phyloP scores from a whole-genome alignment of 2,329 filamentous ascomycete genomes.

The Xylaria multiplex region DNA sequence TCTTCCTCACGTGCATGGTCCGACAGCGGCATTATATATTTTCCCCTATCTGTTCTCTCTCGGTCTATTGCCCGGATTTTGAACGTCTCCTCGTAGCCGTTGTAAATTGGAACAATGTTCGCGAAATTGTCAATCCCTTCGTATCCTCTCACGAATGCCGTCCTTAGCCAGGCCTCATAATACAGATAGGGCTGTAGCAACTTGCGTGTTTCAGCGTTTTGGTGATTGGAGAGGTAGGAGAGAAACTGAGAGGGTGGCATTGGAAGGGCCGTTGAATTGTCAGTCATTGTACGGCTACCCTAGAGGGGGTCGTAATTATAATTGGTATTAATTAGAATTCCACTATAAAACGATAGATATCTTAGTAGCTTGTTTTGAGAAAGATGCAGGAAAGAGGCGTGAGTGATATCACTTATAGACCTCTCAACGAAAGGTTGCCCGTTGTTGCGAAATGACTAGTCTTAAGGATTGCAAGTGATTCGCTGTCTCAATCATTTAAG shows the following conservation, averaged over 20 bases:
- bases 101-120: conserved; percentile 5
- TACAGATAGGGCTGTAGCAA: not conserved
- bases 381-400: not conserved
- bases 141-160: not conserved
- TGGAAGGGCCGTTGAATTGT: not conserved
- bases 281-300: not conserved
- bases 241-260: not conserved
- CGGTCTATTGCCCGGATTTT: conserved; percentile 2
- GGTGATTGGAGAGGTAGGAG: conserved; percentile 3
- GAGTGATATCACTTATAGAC: not conserved
- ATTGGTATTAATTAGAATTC: not conserved
- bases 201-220: not conserved
- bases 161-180: conserved; percentile 7
- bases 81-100: conserved; percentile 1
- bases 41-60: not conserved
- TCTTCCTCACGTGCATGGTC: not conserved
- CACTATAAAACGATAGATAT: not conserved
- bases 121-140: not conserved
- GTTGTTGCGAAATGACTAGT: not conserved
- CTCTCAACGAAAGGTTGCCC: not conserved
- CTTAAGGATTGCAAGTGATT: not conserved
- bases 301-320: not conserved
- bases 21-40: conserved; percentile 1
- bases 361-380: too few species aligned
- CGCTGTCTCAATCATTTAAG: not conserved